A percentile compares a stretch with the other conserved stretches of the same genome.
Conservation (phyloP, 1,284 basidiomycete species). For the Fomitopsis pinicola region DNA sequence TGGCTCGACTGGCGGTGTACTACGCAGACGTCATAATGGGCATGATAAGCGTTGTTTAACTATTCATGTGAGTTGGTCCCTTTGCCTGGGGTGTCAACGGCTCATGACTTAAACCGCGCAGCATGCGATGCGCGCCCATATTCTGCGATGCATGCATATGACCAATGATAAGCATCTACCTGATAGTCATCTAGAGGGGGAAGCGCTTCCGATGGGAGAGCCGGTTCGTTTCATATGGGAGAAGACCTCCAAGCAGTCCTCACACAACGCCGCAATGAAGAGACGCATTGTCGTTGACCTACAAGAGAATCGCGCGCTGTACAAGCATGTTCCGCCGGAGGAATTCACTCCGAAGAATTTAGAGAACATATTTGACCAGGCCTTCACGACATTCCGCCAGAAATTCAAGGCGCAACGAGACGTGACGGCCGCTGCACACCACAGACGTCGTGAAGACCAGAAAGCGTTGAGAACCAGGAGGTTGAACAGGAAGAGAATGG, state of each 20-base stretch:
- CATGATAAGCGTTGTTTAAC: constrained; percentile 62
- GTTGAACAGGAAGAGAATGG: constrained; percentile 54
- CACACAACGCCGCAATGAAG: constrained; percentile 70
- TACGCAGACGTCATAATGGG: constrained; percentile 45
- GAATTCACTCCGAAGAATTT: constrained; percentile 63
- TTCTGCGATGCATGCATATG: constrained; percentile 53
- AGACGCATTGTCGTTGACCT: constrained; percentile 54
- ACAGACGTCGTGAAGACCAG: constrained; percentile 48
- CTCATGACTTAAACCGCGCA: constrained; percentile 23
- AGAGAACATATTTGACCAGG: constrained; percentile 63
- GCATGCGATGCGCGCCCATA: constrained; percentile 66
- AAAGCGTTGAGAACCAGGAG: constrained; percentile 61
- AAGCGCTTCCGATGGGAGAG: constrained; percentile 35
- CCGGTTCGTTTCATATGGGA: constrained; percentile 74
- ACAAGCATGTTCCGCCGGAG: constrained; percentile 57
- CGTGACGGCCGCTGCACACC: constrained; percentile 32
- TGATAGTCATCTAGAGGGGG: constrained; percentile 53
- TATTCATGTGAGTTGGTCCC: constrained; percentile 45
- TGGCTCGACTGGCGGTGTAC: constrained; percentile 24
- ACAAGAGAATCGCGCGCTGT: constrained; percentile 46
- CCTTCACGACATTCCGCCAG: constrained; percentile 61
- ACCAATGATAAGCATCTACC: constrained; percentile 54
- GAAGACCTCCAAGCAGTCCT: constrained; percentile 66
- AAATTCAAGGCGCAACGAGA: constrained; percentile 62
- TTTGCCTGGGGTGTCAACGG: background rate